A percentile compares a stretch with the other conserved stretches of the same genome.
phyloP scores from a whole-genome alignment of 2,329 filamentous ascomycete genomes.

The Calonectria hongkongensis region DNA sequence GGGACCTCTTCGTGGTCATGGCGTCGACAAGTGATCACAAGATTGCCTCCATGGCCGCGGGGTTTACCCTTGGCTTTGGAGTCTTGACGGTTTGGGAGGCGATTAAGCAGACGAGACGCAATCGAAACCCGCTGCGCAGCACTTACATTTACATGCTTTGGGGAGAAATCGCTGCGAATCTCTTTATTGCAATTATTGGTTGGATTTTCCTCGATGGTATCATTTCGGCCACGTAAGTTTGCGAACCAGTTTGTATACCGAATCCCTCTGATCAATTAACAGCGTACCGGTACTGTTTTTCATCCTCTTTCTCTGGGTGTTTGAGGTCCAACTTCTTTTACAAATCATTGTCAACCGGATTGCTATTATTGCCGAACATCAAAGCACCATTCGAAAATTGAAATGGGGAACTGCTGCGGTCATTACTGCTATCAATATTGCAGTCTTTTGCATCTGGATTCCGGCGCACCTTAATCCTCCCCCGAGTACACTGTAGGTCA shows the following conservation, averaged over 20 bases:
- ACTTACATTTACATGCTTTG: constrained; percentile 69
- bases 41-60: constrained; percentile 56
- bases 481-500: constrained; percentile 58
- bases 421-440: constrained; percentile 70
- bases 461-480: constrained; percentile 65
- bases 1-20: constrained; percentile 30
- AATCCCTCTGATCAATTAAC: not conserved
- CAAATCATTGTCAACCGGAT: constrained; percentile 75
- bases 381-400: constrained; percentile 60
- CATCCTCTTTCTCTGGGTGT: constrained; percentile 63
- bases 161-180: constrained; percentile 64
- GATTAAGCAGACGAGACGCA: constrained; percentile 63
- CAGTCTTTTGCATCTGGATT: constrained; percentile 73
- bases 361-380: constrained; percentile 66
- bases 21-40: constrained; percentile 52
- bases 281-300: constrained; percentile 60
- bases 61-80: constrained; percentile 64
- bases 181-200: constrained; percentile 61
- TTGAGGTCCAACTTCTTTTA: constrained; percentile 70
- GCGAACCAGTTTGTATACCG: not conserved
- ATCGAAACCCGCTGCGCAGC: constrained; percentile 58
- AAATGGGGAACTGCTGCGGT: constrained; percentile 68
- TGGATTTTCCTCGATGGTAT: constrained; percentile 63
- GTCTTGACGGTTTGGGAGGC: constrained; percentile 63
- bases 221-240: constrained; percentile 56